These are phyloP conservation scores for Ustilaginoidea virens DNA, from an alignment of 2,329 filamentous ascomycete genomes.

Conservation along the genomic window DNA sequence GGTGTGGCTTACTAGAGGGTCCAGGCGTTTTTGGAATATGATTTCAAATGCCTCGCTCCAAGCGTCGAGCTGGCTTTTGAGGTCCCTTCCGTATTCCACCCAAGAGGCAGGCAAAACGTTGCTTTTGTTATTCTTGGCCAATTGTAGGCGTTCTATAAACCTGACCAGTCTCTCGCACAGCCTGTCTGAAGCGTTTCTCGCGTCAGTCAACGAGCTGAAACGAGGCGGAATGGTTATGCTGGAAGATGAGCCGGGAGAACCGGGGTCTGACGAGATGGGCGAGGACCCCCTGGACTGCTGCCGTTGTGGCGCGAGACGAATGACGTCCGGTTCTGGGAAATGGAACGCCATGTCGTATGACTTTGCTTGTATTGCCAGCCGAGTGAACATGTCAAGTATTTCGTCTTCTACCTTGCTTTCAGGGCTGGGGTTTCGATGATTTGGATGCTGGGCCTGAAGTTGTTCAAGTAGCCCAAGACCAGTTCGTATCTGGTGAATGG, in stretches of 20 bases:
- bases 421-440: slow-evolving; percentile 3
- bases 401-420: slow-evolving; percentile 41
- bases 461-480: slow-evolving; percentile 40
- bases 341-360: slow-evolving; percentile 56
- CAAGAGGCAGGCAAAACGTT: slow-evolving; percentile 33
- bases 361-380: slow-evolving; percentile 49
- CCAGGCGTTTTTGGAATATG: slow-evolving; percentile 32
- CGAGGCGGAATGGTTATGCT: slow-evolving; percentile 11
- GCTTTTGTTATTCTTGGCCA: slow-evolving; percentile 33
- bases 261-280: slow-evolving; percentile 11
- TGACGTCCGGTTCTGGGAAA: slow-evolving; percentile 46
- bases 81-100: slow-evolving; percentile 29
- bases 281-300: slow-evolving; percentile 20
- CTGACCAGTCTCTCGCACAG: slow-evolving; percentile 40
- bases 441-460: slow-evolving; percentile 16
- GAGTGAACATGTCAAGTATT: slow-evolving; percentile 46
- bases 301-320: slow-evolving; percentile 24
- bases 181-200: slow-evolving; percentile 39
- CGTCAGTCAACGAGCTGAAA: slow-evolving; percentile 37
- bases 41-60: slow-evolving; percentile 43
- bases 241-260: slow-evolving; percentile 7
- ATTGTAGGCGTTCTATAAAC: slow-evolving; percentile 39
- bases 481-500: slow-evolving; percentile 44
- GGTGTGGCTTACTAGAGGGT: slow-evolving; percentile 32
- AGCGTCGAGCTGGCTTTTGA: slow-evolving; percentile 33